Evolutionary conservation across 768 basidiomycete genomes (phyloP).

Genomic region (Inosperma sp.): DNA sequence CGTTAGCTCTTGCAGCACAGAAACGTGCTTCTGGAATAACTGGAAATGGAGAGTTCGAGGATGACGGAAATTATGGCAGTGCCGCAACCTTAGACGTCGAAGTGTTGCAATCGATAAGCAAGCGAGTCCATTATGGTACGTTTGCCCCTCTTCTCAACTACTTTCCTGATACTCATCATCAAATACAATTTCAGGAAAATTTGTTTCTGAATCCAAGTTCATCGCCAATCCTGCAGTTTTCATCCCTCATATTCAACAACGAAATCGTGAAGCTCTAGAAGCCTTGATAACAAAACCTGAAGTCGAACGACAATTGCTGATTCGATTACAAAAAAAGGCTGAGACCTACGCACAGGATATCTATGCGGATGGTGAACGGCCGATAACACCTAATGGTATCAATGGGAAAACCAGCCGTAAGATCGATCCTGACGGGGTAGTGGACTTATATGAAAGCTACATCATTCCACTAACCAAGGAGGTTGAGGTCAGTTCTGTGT

Average conservation of each 20-base stretch:
- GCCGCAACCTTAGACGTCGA: slow-evolving; percentile 94
- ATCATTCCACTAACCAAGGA: slow-evolving; percentile 98
- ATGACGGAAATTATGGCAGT: slow-evolving; percentile 98
- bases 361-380: slow-evolving; percentile 52
- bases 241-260: slow-evolving; percentile 83
- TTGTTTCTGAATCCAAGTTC: slow-evolving; percentile 98
- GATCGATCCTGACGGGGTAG: slow-evolving; percentile 91
- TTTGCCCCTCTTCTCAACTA: slow-evolving; percentile 1
- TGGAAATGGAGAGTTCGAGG: slow-evolving; percentile 69
- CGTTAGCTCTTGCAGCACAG: slow-evolving; percentile 55
- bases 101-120: slow-evolving; percentile 95
- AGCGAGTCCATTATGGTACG: slow-evolving; percentile 96
- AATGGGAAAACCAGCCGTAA: slow-evolving; percentile 45
- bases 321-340: slow-evolving; percentile 82
- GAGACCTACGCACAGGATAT: slow-evolving; percentile 79
- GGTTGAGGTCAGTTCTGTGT: slow-evolving; percentile 72
- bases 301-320: slow-evolving; percentile 81
- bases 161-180: neutral
- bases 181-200: slow-evolving; percentile 69
- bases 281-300: slow-evolving; percentile 95
- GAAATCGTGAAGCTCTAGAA: slow-evolving; percentile 74
- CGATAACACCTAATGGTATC: slow-evolving; percentile 29
- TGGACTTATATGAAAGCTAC: slow-evolving; percentile 88
- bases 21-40: slow-evolving; percentile 65
- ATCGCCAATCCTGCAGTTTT: slow-evolving; percentile 78